Base-by-base conservation (phyloP, 2,329 filamentous ascomycete species). In the Exophiala sp. region DNA sequence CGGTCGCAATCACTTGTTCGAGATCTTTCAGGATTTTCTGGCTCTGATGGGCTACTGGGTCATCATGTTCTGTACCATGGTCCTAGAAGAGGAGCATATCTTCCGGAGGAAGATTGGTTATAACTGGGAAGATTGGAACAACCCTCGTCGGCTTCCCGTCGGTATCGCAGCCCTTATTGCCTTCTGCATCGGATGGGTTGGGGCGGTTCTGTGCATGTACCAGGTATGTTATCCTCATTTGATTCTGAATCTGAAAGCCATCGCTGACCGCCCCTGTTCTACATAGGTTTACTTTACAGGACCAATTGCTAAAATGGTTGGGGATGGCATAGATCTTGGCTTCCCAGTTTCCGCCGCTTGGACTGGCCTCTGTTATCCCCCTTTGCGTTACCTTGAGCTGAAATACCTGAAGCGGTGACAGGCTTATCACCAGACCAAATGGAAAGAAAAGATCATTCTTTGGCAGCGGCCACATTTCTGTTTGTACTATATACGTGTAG, bases 1-100 rank as follows among this genome's bases (percentile, higher is more conserved):
- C 0, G 83, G 83, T 0, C 75, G 81, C 11, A 71, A 74, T 16
- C 67, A 81, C 57, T 72, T 86, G 1, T 76, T 80, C 0, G 72
- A 73, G 22, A 82, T 86, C 52, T 84, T 86, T 62, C 79, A 78
- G 8, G 85, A 85, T 62, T 85, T 86, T 63, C 71, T 86, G 5
- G 79, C 81, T 0, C 67, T 86, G 22, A 85, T 86, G 77, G 83
- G 82, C 1, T 86, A 86, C 65, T 86, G 81, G 81, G 74, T 83
- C 11, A 74, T 74, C n/a, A 78, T 85, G 40, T 83, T 80, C 79
- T 72, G 84, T 19, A 74, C 76, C 1, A 82, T 86, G 39, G 69
- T 78, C 1, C 64, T 70, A 13, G 68, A 72, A 50, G 83, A 87
- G 61, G 75, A 82, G 42, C n/a, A n/a, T n/a, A 38, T 82, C 16